Conservation (phyloP, 345 rosid genomes). For the Populus euphratica region DNA sequence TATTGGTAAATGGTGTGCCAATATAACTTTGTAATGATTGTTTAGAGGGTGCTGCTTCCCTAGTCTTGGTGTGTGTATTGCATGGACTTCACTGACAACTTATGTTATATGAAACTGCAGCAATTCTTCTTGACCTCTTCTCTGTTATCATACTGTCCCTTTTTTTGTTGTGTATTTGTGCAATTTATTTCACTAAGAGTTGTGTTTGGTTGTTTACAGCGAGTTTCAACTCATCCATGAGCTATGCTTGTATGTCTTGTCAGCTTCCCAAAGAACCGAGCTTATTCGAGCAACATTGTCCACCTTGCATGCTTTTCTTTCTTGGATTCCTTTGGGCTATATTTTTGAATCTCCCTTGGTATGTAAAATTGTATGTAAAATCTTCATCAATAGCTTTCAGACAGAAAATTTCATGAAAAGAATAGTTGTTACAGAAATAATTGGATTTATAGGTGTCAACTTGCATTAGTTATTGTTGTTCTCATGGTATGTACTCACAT, state of each 20-base stretch:
- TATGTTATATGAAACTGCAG: neutral
- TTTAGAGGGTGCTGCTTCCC: neutral
- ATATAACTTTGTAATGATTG: neutral
- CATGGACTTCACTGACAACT: neutral
- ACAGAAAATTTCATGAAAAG: neutral
- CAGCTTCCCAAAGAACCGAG: constrained; percentile 95
- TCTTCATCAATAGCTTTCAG: neutral
- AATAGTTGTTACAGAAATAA: neutral
- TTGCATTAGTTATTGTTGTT: constrained; percentile 12
- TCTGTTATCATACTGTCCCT: neutral
- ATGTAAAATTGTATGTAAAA: constrained; percentile 45
- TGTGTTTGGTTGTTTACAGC: constrained; percentile 49
- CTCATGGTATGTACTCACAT: constrained; percentile 14
- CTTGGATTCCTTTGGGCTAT: constrained; percentile 99
- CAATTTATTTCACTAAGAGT: constrained; percentile 1
- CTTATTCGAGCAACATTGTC: constrained; percentile 90
- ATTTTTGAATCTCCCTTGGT: constrained; percentile 98
- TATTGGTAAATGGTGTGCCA: neutral
- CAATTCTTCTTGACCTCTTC: neutral
- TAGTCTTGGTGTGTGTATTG: neutral
- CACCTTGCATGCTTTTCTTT: constrained; percentile 96
- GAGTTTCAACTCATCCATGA: constrained; percentile 99
- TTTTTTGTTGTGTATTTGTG: neutral
- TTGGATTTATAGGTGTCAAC: constrained; percentile 12
- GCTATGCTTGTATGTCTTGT: constrained; percentile 90